Conservation (phyloP, 106 monocot genomes). For the Dendrobium huoshanense region DNA sequence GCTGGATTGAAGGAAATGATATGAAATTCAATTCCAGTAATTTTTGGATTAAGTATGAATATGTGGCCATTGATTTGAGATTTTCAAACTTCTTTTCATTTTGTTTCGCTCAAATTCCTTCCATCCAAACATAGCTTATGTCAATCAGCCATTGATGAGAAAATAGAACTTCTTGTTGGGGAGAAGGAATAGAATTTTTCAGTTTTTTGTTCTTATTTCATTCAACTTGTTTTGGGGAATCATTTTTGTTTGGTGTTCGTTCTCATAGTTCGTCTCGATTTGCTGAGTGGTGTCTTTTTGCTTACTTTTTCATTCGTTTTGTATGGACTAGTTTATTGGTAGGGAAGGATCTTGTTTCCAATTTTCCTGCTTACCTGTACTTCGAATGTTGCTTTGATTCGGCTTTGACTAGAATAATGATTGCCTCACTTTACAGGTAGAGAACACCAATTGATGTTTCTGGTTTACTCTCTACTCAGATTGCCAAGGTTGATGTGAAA, state of each 20-base stretch:
- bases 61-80: no score
- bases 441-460: neutral
- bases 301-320: neutral
- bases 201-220: no score
- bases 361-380: neutral
- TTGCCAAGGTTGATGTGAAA: conserved; percentile 4
- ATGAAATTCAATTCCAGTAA: no score
- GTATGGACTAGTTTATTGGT: no score
- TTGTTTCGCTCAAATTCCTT: no score
- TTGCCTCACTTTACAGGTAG: neutral
- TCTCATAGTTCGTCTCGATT: neutral
- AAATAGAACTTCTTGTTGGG: neutral
- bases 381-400: neutral
- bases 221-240: no score
- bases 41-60: no score
- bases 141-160: neutral
- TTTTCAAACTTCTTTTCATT: no score
- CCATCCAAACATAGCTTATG: no score
- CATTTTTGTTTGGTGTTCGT: neutral
- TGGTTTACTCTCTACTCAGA: neutral
- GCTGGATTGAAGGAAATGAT: no score
- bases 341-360: neutral
- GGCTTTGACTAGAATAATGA: neutral
- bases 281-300: neutral
- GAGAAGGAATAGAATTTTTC: no score